Conservation (phyloP, 345 rosid genomes). For the Adansonia digitata region DNA sequence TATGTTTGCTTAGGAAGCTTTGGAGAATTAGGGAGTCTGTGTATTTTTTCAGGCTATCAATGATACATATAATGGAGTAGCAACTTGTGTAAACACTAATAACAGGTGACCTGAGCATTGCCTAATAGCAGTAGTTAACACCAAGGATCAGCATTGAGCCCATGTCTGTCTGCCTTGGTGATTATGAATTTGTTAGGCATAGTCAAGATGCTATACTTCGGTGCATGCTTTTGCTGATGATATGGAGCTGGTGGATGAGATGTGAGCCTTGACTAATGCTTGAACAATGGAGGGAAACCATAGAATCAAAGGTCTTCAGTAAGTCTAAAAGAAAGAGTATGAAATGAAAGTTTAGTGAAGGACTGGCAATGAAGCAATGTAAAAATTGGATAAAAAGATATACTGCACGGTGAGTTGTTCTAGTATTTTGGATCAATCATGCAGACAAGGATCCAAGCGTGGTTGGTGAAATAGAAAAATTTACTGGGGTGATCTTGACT, state of each 20-base stretch:
- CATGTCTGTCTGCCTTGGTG: neutral
- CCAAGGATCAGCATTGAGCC: neutral
- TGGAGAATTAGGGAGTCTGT: neutral
- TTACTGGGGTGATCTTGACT: neutral
- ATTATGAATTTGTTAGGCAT: neutral
- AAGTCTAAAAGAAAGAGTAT: neutral
- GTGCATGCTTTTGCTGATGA: neutral
- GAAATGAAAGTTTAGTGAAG: too few relatives aligned
- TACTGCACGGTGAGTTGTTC: too few relatives aligned
- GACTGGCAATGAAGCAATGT: too few relatives aligned
- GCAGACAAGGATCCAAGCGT: neutral
- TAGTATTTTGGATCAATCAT: neutral
- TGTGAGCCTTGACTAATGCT: neutral
- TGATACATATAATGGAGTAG: neutral
- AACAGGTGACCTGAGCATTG: neutral
- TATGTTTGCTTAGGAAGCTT: neutral
- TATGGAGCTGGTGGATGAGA: neutral
- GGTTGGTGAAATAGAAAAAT: neutral
- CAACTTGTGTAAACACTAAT: neutral
- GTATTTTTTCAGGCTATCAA: neutral
- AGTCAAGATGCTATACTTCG: neutral
- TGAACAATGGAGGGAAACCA: neutral
- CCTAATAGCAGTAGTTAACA: neutral
- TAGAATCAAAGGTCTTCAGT: neutral
- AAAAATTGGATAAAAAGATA: too few relatives aligned